Conservation (phyloP, 169 alveolate species). For the Plasmodium knowlesi region DNA sequence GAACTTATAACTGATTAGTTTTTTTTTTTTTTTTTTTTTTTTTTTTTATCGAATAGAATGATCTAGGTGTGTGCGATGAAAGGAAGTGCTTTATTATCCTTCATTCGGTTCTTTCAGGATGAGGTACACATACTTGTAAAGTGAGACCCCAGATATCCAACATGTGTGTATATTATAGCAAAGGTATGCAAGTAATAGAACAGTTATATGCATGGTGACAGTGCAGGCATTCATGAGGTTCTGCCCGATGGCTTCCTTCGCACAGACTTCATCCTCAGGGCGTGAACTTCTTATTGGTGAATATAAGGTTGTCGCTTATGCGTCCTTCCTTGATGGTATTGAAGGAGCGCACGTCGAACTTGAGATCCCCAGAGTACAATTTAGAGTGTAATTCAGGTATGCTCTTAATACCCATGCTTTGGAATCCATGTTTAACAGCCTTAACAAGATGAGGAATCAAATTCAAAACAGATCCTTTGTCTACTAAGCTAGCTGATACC, state of each 20-base stretch:
- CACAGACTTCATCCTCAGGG: neutral
- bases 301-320: slow-evolving; percentile 55
- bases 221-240: too few relatives aligned
- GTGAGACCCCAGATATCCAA: neutral
- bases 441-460: slow-evolving; percentile 88
- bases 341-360: slow-evolving; percentile 77
- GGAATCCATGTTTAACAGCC: slow-evolving; percentile 86
- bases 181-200: neutral
- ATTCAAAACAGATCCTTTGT: slow-evolving; percentile 89
- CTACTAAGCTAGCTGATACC: slow-evolving; percentile 90
- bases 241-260: too few relatives aligned
- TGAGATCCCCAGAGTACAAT: slow-evolving; percentile 76
- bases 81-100: neutral
- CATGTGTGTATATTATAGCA: neutral
- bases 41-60: neutral
- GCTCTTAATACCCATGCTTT: slow-evolving; percentile 75
- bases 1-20: neutral
- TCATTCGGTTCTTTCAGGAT: neutral
- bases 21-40: slow-evolving; percentile 4
- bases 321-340: slow-evolving; percentile 62
- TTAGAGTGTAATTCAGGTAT: slow-evolving; percentile 77
- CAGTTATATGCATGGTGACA: too few relatives aligned
- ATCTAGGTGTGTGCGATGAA: neutral
- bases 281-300: slow-evolving; percentile 39
- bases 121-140: neutral